A percentile compares a stretch with the other conserved stretches of the same genome.
Conservation (phyloP, 2,329 filamentous ascomycete genomes). For the Exophiala viscosa region DNA sequence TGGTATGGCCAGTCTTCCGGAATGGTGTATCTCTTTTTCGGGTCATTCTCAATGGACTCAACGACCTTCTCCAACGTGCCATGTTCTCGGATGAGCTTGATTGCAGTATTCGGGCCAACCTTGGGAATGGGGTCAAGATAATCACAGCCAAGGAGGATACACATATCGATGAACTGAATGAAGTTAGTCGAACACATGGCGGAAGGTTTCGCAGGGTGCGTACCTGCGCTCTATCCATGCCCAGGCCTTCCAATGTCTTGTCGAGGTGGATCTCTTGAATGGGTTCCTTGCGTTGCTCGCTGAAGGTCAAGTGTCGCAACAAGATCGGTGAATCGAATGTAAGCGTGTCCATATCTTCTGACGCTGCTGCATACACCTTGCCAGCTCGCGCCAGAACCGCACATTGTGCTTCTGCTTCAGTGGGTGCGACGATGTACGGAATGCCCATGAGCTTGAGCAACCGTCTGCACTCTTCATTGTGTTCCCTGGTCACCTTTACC, state of each 20-base stretch:
- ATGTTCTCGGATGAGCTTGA: slow-evolving; percentile 92
- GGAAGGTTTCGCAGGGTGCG: background rate
- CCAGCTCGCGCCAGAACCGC: slow-evolving; percentile 81
- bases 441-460: slow-evolving; percentile 93
- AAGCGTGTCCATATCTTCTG: slow-evolving; percentile 97
- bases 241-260: slow-evolving; percentile 78
- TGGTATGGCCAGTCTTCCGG: slow-evolving; percentile 97
- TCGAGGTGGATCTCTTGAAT: slow-evolving; percentile 92
- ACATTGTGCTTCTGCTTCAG: slow-evolving; percentile 95
- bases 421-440: slow-evolving; percentile 90
- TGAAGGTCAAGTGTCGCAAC: slow-evolving; percentile 89
- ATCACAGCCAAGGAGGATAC: slow-evolving; percentile 94
- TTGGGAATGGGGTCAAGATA: slow-evolving; percentile 97
- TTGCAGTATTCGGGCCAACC: slow-evolving; percentile 82
- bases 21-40: slow-evolving; percentile 74
- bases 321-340: slow-evolving; percentile 93
- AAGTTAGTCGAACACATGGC: background rate
- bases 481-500: slow-evolving; percentile 90
- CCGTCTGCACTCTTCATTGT: slow-evolving; percentile 90
- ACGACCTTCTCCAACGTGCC: slow-evolving; percentile 83
- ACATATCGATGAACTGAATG: slow-evolving; percentile 86
- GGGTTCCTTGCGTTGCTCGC: slow-evolving; percentile 94
- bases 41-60: slow-evolving; percentile 70
- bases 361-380: slow-evolving; percentile 94
- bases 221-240: slow-evolving; percentile 84